These are phyloP conservation scores for Fusarium marasasianum DNA, from an alignment of 2,329 filamentous ascomycete species.

Conservation along the genomic window DNA sequence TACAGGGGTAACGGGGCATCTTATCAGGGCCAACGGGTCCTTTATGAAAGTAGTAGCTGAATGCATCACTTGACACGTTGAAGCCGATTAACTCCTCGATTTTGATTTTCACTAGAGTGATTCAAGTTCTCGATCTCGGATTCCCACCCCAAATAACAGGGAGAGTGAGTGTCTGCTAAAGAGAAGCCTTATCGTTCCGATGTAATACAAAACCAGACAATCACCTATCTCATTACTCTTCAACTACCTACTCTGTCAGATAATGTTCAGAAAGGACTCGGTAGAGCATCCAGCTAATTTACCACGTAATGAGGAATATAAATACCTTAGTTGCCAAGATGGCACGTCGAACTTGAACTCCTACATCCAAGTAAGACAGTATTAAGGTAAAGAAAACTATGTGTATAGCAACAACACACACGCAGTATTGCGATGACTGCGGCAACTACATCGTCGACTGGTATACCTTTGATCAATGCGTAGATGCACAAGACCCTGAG, in stretches of 20 bases:
- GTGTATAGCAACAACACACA: not conserved
- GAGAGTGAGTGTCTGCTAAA: not conserved
- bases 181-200: fast-evolving
- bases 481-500: not conserved
- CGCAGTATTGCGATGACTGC: not conserved
- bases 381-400: not conserved
- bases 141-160: fast-evolving
- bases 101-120: not conserved
- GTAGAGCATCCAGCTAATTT: fast-evolving
- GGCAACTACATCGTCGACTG: not conserved
- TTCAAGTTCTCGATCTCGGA: fast-evolving
- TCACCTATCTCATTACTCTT: not conserved
- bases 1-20: not conserved
- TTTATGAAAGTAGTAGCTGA: too few relatives aligned
- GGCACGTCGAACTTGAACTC: not conserved
- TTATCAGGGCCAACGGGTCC: too few relatives aligned
- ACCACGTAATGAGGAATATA: not conserved
- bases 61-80: too few relatives aligned
- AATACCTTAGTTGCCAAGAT: not conserved
- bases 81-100: not conserved
- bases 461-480: not conserved
- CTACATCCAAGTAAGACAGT: fast-evolving
- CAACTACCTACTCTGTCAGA: not conserved
- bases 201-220: not conserved
- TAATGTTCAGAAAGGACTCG: fast-evolving